Evolutionary conservation across 2,329 filamentous ascomycete genomes (phyloP), one percentile per base, ranked within the genome.

Genomic region (Coniella lustricola): DNA sequence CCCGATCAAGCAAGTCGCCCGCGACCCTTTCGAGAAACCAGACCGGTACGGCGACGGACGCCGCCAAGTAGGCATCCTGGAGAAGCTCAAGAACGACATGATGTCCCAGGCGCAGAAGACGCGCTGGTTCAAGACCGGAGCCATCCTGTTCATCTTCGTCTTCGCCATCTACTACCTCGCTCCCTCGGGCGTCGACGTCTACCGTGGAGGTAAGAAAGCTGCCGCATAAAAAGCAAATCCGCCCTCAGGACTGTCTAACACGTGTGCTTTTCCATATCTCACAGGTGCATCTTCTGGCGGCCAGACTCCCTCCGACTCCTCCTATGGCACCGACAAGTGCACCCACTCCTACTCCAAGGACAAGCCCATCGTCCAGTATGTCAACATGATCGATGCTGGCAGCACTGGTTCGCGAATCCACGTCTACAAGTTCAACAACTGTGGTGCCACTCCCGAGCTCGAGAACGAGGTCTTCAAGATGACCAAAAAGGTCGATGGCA

Each of bases 351-450:
- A 79, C 70, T 88, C 89, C 59, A 82, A 86, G 61, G 85, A 89
- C 56, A 97, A 96, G 72, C 91, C 93, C 43, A 81, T 98, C 57
- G 84, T 96, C 54, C 93, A 98, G 65, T 98, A 97, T 72, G 94
- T 93, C 53, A 79, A 97, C 62, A 98, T 98, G 93, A 88, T 98
- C 62, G 93, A 98, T 68, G 93, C 93, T 41, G 93, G 93, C 59
- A 97, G 90, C 74, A 97, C 93, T 47, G 93, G 93, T 53, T 97
- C 93, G 52, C 86, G 93, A 59, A 96, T 98, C 64, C 94, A 98
- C 72, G 90, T 97, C 51, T 98, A 96, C 77, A 87, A 90, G 64
- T 98, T 97, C 80, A 97, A 97, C 76, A 97, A 97, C 73, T 98
- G 91, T 71, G 93, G 90, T 12, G 72, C 88, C 7, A 90, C 90